phyloP scores from a whole-genome alignment of 2,329 filamentous ascomycete species.

The Penicillium sp. region DNA sequence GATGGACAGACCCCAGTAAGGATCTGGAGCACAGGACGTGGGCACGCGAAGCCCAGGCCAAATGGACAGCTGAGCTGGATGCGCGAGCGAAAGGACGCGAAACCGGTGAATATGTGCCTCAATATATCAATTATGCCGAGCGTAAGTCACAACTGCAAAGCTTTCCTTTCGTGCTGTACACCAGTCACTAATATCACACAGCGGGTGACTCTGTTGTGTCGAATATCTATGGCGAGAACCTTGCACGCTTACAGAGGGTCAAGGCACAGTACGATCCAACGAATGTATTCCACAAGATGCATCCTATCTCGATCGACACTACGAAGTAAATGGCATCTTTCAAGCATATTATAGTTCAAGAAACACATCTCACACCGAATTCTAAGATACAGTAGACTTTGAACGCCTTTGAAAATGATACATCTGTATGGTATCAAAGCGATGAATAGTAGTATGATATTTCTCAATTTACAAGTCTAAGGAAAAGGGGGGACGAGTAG shows the following conservation, averaged over 20 bases:
- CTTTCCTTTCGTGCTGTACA: background rate
- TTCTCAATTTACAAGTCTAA: too few species aligned
- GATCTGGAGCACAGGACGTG: slow-evolving; percentile 45
- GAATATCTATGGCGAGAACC: slow-evolving; percentile 53
- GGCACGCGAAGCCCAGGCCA: slow-evolving; percentile 39
- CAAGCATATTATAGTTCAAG: too few species aligned
- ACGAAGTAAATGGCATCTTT: background rate
- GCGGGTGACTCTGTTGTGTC: slow-evolving; percentile 36
- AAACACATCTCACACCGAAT: too few species aligned
- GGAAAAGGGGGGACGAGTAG: too few species aligned
- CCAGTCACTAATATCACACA: slow-evolving; percentile 4
- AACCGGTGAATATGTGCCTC: slow-evolving; percentile 27
- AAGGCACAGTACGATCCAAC: slow-evolving; percentile 54
- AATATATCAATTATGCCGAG: slow-evolving; percentile 43
- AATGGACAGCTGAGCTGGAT: slow-evolving; percentile 32
- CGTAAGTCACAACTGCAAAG: slow-evolving; percentile 26
- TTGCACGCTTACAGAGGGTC: slow-evolving; percentile 44
- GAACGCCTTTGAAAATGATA: too few species aligned
- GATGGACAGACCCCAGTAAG: slow-evolving; percentile 46
- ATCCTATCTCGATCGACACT: slow-evolving; percentile 32
- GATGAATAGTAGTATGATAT: too few species aligned
- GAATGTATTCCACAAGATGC: slow-evolving; percentile 53
- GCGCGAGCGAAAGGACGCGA: slow-evolving; percentile 1
- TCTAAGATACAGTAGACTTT: too few species aligned
- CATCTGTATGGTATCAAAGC: too few species aligned